Evolutionary conservation across 805 yeast species (phyloP), one percentile per base, ranked within the genome.

Genomic region (Metschnikowia aberdeeniae): DNA sequence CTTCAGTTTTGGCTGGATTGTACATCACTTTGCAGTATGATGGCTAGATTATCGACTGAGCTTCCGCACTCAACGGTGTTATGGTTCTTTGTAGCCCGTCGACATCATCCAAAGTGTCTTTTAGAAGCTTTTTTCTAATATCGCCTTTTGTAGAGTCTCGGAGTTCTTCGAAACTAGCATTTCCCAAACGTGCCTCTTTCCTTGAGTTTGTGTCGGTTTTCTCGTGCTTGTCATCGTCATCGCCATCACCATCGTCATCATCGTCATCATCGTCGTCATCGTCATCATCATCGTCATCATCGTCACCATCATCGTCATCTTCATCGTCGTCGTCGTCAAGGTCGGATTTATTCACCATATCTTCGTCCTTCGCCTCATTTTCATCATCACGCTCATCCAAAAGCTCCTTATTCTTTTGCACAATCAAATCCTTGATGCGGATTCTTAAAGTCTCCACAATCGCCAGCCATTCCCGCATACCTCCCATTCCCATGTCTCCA

Each of bases 401-500:
- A 9, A 41, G 30, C 2, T 46, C 45, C 2, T 46, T 43, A 12
- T 34, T 44, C 33, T 58, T 51, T 42, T 63, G 68, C 3, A 58
- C 60, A 40, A 62, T 60, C 32, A 70, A 50, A 4, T 53, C 45
- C 36, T 50, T 56, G 37, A 70, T 64, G 42, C 64, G 61, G 35
- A 70, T 61, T 42, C 74, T 59, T 42, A 72, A 54, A 13, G 67
- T 69, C 46, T 72, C 76, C 20, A 72, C 77, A 22, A 71, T 57
- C 29, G 72, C 77, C 48, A 54, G 60, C 77, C 77, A 72, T 57
- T 72, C 77, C 42, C 76, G 56, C 77, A 72, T 72, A 6, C 77
- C 77, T 5, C 77, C 77, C 76, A 72, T 71, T 1, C 77, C 77
- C 38, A 72, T 72, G 50, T 72, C 77, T 5, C 77, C 77, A 58